Evolutionary conservation across 2,329 filamentous ascomycete species (phyloP), one percentile per base, ranked within the genome.

Genomic region (Aspergillus udagawae): DNA sequence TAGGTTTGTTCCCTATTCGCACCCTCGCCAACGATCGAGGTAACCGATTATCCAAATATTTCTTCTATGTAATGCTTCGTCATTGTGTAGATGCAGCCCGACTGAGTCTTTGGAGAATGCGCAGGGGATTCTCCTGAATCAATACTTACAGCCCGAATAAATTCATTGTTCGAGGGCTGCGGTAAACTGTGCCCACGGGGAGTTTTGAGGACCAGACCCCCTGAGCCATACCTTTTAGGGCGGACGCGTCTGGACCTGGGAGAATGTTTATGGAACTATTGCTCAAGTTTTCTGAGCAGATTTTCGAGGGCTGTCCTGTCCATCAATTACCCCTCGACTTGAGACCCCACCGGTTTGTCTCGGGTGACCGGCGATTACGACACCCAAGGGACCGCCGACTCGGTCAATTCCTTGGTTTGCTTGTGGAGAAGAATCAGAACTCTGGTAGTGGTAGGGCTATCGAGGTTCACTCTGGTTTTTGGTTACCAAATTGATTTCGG

Each of bases 261-360:
- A 35, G 32, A 35, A 17, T 2, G 12, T 17, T 17, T 17, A 35
- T 7, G 14, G 32, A 38, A 17, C 32, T 38, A 38, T 38, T 17
- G 32, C 14, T 21, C n/a, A 44, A 44, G 41, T 44, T 44, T 12
- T 10, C 9, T 10, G n/a, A n/a, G 41, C n/a, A 9, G 3, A 44
- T 21, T 42, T 8, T 44, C 6, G 41, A 44, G n/a, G 42, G 42
- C 42, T 44, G 3, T 21, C 6, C 17, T 17, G 8, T 9, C 41
- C 41, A 44, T 17, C 8, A 8, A n/a, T 44, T 44, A 12, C 41
- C 17, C 41, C 9, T 20, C 42, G 42, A 23, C n/a, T n/a, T 25
- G 32, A 14, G 5, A 53, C 54, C 51, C 54, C 54, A 56, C 54
- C 23, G 51, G 54, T 56, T 53, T 56, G 51, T 53, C 27, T 41